These are phyloP conservation scores for Aplosporella prunicola DNA, from an alignment of 2,329 filamentous ascomycete species.

Conservation along the genomic window DNA sequence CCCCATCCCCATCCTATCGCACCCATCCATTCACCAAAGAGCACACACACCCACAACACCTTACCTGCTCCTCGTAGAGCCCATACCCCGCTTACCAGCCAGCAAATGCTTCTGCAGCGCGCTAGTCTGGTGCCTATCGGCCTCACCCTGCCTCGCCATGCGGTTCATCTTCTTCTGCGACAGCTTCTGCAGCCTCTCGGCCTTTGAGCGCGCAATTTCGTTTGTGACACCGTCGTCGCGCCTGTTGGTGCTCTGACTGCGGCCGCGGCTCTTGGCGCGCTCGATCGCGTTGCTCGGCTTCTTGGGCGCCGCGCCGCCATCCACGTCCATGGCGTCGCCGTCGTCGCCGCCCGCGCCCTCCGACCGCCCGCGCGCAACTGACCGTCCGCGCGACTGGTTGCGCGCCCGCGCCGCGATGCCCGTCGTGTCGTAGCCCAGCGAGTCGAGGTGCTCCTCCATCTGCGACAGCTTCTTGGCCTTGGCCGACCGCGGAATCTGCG, in stretches of 20 bases:
- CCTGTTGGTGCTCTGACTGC: conserved; percentile 58
- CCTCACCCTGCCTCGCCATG: conserved; percentile 94
- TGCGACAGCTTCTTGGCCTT: conserved; percentile 75
- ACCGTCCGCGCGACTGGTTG: conserved; percentile 63
- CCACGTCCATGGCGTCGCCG: conserved; percentile 64
- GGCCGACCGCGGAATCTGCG: conserved; percentile 76
- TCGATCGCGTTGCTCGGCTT: conserved; percentile 24
- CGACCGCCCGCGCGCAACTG: conserved; percentile 51
- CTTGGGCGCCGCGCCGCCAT: conserved; percentile 43
- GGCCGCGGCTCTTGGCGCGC: conserved; percentile 62
- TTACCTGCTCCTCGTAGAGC: conserved; percentile 61
- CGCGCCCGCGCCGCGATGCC: conserved; percentile 65
- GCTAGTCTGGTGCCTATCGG: conserved; percentile 78
- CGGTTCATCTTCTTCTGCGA: conserved; percentile 98
- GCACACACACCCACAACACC: not conserved
- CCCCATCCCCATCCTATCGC: too few species aligned
- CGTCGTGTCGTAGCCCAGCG: conserved; percentile 74
- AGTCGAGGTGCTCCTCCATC: conserved; percentile 77
- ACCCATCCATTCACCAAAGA: too few species aligned
- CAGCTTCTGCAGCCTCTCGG: conserved; percentile 78
- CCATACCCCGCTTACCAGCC: conserved; percentile 85
- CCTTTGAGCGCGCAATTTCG: conserved; percentile 59
- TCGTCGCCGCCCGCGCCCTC: conserved; percentile 47
- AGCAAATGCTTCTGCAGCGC: conserved; percentile 84
- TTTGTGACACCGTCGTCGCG: conserved; percentile 68